Evolutionary conservation across 83 land plant species (phyloP).

Genomic region (Diphasiastrum complanatum): DNA sequence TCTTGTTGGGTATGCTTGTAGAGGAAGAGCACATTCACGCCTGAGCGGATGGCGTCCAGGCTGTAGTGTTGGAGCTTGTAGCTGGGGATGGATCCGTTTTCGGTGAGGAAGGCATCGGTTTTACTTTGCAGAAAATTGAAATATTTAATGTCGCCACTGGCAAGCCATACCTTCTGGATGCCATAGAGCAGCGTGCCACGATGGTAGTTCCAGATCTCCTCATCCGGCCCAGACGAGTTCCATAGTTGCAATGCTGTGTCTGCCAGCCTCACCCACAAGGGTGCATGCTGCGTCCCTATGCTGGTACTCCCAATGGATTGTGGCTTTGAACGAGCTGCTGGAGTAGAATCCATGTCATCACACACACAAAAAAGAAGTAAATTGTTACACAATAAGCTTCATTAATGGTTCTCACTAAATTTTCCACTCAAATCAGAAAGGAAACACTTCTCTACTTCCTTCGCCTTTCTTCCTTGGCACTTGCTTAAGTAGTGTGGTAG

Average conservation of each 20-base stretch:
- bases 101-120: conserved; percentile 22
- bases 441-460: no score
- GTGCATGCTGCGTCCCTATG: no score
- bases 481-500: no score
- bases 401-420: no score
- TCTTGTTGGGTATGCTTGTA: conserved; percentile 6
- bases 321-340: no score
- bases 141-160: conserved; percentile 12
- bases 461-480: no score
- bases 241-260: conserved; percentile 18
- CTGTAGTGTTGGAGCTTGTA: conserved; percentile 15
- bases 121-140: conserved; percentile 17
- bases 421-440: no score
- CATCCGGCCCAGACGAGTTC: conserved; percentile 29
- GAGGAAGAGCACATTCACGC: conserved; percentile 19
- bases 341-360: no score
- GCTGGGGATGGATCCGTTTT: conserved; percentile 24
- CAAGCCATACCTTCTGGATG: conserved; percentile 17
- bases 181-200: conserved; percentile 30
- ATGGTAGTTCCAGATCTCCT: conserved; percentile 28
- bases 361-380: no score
- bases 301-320: no score
- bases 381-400: no score
- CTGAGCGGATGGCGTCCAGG: conserved; percentile 31
- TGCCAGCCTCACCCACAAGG: conserved; percentile 22